A percentile compares a stretch with the other conserved stretches of the same genome.
Evolutionary conservation across 176 grass and related monocot species (phyloP).

Genomic region (Oryza meridionalis): DNA sequence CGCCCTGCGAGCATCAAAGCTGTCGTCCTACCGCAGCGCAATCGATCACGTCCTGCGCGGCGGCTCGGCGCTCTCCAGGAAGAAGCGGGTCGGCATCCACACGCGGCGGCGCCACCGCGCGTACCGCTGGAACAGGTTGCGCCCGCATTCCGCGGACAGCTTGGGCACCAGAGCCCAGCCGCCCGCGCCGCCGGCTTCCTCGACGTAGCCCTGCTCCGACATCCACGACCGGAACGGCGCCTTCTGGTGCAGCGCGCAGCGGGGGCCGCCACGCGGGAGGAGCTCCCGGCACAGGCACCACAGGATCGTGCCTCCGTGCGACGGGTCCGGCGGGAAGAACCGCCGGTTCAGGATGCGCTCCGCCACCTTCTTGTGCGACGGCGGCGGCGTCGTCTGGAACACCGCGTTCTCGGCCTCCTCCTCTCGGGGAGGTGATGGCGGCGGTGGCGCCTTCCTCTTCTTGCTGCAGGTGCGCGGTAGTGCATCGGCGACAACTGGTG

Average conservation of each 20-base stretch:
- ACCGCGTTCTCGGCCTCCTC: neutral
- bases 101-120: conserved; percentile 28
- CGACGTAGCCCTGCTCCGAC: neutral
- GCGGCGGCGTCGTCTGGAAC: neutral
- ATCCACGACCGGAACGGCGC: neutral
- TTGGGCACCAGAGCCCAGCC: conserved; percentile 21
- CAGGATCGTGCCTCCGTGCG: neutral
- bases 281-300: conserved; percentile 37
- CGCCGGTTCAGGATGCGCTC: neutral
- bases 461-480: too few species aligned
- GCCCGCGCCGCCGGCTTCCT: neutral
- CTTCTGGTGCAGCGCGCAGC: conserved; percentile 39
- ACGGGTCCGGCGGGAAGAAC: conserved; percentile 18
- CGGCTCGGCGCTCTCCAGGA: neutral
- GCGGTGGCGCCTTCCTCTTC: neutral
- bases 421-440: neutral
- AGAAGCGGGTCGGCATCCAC: conserved; percentile 40
- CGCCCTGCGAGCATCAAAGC: neutral
- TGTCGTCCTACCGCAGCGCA: neutral
- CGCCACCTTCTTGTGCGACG: neutral
- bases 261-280: neutral
- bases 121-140: neutral
- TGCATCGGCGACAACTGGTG: too few species aligned
- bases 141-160: neutral
- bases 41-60: neutral